A percentile compares a stretch with the other conserved stretches of the same genome.
Evolutionary conservation across 257 asterid genomes (phyloP).

Genomic region (Dorcoceras hygrometricum): DNA sequence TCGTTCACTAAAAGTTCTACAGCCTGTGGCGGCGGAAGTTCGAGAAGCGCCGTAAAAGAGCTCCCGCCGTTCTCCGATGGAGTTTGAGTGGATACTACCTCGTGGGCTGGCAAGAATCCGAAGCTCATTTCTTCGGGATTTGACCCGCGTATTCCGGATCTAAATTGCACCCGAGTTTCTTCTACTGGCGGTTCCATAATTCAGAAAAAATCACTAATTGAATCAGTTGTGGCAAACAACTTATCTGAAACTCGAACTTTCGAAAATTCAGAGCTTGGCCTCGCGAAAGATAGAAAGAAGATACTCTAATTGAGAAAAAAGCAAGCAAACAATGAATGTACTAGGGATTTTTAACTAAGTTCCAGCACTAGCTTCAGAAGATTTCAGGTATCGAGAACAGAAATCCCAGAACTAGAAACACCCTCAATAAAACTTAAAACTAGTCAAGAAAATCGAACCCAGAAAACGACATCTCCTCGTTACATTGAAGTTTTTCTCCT

Average conservation of each 20-base stretch:
- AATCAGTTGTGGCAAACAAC: background rate
- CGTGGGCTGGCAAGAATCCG: constrained; percentile 39
- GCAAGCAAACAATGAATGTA: background rate
- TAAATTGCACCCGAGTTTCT: constrained; percentile 33
- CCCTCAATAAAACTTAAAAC: background rate
- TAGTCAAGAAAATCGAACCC: background rate
- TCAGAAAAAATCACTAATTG: constrained; percentile 11
- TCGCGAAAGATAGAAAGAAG: background rate
- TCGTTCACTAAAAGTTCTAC: constrained; percentile 72
- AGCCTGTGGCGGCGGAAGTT: constrained; percentile 84
- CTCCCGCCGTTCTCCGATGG: constrained; percentile 42
- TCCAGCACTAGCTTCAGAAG: background rate
- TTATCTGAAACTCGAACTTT: constrained; percentile 1
- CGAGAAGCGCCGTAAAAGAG: constrained; percentile 90
- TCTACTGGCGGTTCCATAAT: constrained; percentile 33
- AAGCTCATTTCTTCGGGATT: constrained; percentile 32
- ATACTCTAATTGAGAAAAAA: background rate
- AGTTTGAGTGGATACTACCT: constrained; percentile 34
- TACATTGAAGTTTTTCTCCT: background rate
- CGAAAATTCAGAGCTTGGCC: constrained; percentile 6
- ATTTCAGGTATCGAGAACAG: background rate
- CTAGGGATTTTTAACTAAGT: background rate
- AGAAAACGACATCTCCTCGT: background rate
- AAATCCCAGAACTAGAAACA: background rate
- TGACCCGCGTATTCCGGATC: constrained; percentile 48